A percentile compares a stretch with the other conserved stretches of the same genome.
phyloP scores from a whole-genome alignment of 1,284 basidiomycete species.

The Sphagnurus paluster region DNA sequence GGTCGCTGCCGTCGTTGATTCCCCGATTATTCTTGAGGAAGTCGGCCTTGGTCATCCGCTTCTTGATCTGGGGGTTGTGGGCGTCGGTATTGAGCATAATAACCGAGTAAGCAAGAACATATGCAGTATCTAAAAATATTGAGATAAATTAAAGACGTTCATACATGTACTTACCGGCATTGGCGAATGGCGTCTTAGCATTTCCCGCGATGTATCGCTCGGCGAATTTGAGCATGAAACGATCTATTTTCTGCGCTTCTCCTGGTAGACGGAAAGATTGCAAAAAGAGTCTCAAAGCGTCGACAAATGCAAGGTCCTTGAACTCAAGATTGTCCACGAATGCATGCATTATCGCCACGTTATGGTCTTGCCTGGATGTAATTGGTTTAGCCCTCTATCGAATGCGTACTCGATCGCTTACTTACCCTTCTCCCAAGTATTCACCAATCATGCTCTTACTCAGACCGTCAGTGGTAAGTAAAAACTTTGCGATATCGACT shows the following conservation, averaged over 20 bases:
- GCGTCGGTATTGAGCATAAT: conserved; percentile 97
- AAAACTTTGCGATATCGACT: conserved; percentile 83
- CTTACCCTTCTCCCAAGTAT: conserved; percentile 94
- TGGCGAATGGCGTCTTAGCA: conserved; percentile 78
- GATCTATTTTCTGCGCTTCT: conserved; percentile 96
- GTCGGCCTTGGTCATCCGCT: conserved; percentile 87
- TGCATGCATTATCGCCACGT: conserved; percentile 93
- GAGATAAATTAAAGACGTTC: conserved; percentile 1
- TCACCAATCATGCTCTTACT: conserved; percentile 98
- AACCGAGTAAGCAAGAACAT: conserved; percentile 90
- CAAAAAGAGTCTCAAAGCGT: conserved; percentile 84
- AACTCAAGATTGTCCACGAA: conserved; percentile 94
- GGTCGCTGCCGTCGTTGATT: conserved; percentile 87
- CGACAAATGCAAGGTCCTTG: conserved; percentile 77
- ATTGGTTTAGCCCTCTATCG: conserved; percentile 7
- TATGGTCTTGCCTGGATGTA: conserved; percentile 74
- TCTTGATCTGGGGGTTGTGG: conserved; percentile 91
- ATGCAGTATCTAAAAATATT: conserved; percentile 70
- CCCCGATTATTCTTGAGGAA: conserved; percentile 94
- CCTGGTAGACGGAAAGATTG: conserved; percentile 95
- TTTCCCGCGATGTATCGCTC: conserved; percentile 93
- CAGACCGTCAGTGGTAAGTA: conserved; percentile 89
- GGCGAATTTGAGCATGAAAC: conserved; percentile 98
- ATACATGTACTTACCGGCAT: conserved; percentile 59
- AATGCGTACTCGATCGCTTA: conserved; percentile 15